A percentile compares a stretch with the other conserved stretches of the same genome.
Conservation (phyloP, 164 flowering plant species). For the Buxus sempervirens region DNA sequence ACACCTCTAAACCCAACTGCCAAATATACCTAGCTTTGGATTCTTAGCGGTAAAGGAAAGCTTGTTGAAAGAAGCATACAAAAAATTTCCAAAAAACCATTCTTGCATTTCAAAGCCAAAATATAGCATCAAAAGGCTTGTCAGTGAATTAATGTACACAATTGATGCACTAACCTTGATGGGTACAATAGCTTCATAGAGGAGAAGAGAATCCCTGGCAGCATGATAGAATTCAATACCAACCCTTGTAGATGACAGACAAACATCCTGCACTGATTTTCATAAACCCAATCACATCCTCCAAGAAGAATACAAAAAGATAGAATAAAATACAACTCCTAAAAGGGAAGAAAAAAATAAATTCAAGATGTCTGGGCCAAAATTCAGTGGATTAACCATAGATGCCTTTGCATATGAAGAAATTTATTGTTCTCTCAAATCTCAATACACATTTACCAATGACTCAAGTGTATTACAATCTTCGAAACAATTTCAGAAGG, state of each 20-base stretch:
- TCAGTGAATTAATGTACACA: background rate
- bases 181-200: conserved; percentile 85
- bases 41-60: too few relatives aligned
- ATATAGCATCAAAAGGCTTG: background rate
- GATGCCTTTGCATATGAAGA: too few relatives aligned
- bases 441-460: too few relatives aligned
- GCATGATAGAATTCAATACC: conserved; percentile 88
- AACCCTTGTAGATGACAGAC: conserved; percentile 79
- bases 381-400: too few relatives aligned
- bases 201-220: conserved; percentile 83
- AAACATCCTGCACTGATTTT: conserved; percentile 61
- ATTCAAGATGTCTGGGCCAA: background rate
- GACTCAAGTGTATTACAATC: too few relatives aligned
- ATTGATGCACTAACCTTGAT: conserved; percentile 63
- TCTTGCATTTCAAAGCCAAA: background rate
- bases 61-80: background rate
- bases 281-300: conserved; percentile 1
- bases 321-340: background rate
- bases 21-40: background rate
- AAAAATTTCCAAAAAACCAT: background rate
- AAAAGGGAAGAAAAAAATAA: background rate
- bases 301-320: background rate
- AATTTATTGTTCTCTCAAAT: too few relatives aligned
- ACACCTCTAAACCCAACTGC: background rate
- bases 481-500: too few relatives aligned